Conservation (phyloP, 208 protist genomes). For the Leishmania tarentolae region DNA sequence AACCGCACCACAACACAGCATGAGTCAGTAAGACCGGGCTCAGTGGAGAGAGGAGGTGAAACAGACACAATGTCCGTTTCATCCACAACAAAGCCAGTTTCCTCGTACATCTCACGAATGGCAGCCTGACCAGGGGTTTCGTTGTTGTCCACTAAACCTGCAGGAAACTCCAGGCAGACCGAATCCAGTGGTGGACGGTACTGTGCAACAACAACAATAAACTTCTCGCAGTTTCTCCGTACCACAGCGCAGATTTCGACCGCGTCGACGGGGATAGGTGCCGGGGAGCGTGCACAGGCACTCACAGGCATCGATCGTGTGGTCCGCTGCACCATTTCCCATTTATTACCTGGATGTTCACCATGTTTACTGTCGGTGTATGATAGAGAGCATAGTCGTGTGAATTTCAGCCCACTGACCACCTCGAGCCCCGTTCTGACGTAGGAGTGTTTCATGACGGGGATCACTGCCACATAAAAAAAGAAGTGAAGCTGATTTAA, state of each 20-base stretch:
- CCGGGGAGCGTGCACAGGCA: slow-evolving; percentile 33
- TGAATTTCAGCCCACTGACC: slow-evolving; percentile 35
- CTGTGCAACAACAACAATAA: slow-evolving; percentile 79
- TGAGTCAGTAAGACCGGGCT: slow-evolving; percentile 76
- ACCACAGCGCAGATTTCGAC: slow-evolving; percentile 77
- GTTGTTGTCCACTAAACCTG: slow-evolving; percentile 70
- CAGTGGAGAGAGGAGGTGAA: slow-evolving; percentile 47
- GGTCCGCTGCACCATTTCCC: slow-evolving; percentile 77
- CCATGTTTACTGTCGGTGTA: slow-evolving; percentile 25
- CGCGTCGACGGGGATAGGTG: slow-evolving; percentile 56
- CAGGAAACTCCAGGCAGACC: slow-evolving; percentile 78
- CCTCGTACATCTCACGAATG: slow-evolving; percentile 80
- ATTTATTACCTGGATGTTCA: slow-evolving; percentile 26
- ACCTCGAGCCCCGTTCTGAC: slow-evolving; percentile 33
- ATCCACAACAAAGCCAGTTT: slow-evolving; percentile 74
- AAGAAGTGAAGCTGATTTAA: neutral
- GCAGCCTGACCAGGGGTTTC: slow-evolving; percentile 62
- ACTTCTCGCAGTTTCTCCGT: slow-evolving; percentile 27
- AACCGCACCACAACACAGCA: slow-evolving; percentile 67
- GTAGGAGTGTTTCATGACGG: slow-evolving; percentile 44
- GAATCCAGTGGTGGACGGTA: slow-evolving; percentile 82
- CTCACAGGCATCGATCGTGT: slow-evolving; percentile 39
- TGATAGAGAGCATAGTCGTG: slow-evolving; percentile 30
- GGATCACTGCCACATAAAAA: neutral
- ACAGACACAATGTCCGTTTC: slow-evolving; percentile 44